Base-by-base conservation (phyloP, 2,329 filamentous ascomycete genomes). In the Venturia effusa region DNA sequence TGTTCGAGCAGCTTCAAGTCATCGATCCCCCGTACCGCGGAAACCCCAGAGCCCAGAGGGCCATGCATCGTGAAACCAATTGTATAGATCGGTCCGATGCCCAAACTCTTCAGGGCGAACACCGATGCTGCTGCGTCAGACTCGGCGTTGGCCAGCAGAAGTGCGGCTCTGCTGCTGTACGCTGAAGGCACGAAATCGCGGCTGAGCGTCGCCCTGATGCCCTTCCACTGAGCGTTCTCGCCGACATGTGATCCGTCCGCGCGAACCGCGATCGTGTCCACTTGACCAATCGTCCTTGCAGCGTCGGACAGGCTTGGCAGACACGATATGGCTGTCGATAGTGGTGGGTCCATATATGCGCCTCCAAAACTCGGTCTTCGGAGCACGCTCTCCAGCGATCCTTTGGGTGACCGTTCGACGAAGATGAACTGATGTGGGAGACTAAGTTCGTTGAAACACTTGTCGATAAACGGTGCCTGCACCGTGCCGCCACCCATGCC, bases 181-280 rank as follows among this genome's bases (percentile, higher is more conserved):
- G 90, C 90, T 4, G 89, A 92, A 0, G 90, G 90, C 0, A 92
- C 88, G 68, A 92, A 86, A 69, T 95, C 90, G 27, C 88, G 83
- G 4, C 88, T 94, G 65, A 95, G 78, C 0, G 90, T 92, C 62
- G 89, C 88, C 59, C 91, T 81, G 64, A 95, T 93, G 1, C 90
- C 90, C 73, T 90, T 91, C 89, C 90, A 94, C 17, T 86, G 86
- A 13, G 89, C 88, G 68, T 95, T 95, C 69, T 94, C 90, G 59
- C 91, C 88, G 19, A 92, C 78, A 48, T 93, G 83, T 13, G 57
- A 5, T 81, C 80, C 62, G 79, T 81, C 13, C 80, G 76, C 1
- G 76, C 74, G 3, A 75, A 59, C 63, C 0, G 89, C 85, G 30
- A 92, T 82, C 57, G 90, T 94, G 71, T 95, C 90, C 43, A 94